Base-by-base conservation (phyloP, 1,139 yeast species). In the Geotrichum siamense region DNA sequence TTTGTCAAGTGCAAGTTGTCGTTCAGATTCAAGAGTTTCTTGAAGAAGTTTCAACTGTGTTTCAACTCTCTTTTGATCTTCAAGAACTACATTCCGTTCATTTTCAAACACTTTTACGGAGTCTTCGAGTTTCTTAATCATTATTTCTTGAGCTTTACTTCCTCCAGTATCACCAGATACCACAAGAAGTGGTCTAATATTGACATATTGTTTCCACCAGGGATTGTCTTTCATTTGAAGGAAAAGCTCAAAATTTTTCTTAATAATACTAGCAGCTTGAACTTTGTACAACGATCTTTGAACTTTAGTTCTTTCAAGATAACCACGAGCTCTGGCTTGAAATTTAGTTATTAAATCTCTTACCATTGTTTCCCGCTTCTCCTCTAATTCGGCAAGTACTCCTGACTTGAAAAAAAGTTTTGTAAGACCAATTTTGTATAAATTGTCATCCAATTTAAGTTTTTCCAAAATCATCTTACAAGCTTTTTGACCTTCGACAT, bases 361-460 rank as follows among this genome's bases (percentile, higher is more conserved):
- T 37, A 91, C 67, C 48, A 76, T 72, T 27, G 71, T 66, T 52
- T 87, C 96, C 51, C 95, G 78, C 44, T 75, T 69, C 52, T 79
- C 79, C 62, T 93, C 98, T 53, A 91, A 75, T 53, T 81, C 82
- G 16, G 97, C 98, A 59, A 91, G 73, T 72, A 91, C 86, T 57
- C 98, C 98, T 30, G 96, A 94, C 62, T 89, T 87, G 72, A 91
- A 91, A 66, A 91, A 91, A 39, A 91, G 86, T 63, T 91, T 91
- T 32, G 96, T 83, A 19, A 80, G 68, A 51, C 94, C 94, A 39
- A 93, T 76, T 56, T 84, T 83, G 64, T 76, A 91, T 6, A 76
- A 68, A 19, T 78, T 78, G 0, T 75, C 65, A 51, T 82, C 87
- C 38, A 91, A 64, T 12, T 73, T 65, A 22, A 85, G 67, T 25